Evolutionary conservation across 352 stramenopile genomes (phyloP), one percentile per base, ranked within the genome.

Genomic region (Lagenidium sp.): DNA sequence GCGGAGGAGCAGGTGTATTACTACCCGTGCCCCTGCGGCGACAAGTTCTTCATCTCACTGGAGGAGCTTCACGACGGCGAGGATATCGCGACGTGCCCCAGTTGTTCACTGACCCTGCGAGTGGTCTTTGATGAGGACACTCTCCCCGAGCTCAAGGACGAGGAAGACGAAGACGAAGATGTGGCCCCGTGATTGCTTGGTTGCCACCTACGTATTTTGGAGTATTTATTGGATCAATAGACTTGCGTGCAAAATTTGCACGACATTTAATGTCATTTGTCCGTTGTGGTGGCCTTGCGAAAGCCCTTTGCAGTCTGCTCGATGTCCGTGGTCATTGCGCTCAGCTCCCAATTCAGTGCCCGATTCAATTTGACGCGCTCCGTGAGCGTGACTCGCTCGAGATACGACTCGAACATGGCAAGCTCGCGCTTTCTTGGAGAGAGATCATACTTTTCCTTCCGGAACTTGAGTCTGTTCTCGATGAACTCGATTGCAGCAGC

Each of bases 11-110:
- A 95, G 52, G 77, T 88, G 39, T 99, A 98, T 60, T 97, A 91
- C 49, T 99, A 99, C 57, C 94, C 89, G 21, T 99, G 96, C 69
- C 96, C 96, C 5, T 99, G 96, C 57, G 96, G 96, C 16, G 96
- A 99, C 59, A 84, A 82, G 44, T 95, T 95, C 57, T 86, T 77
- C 57, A 92, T 93, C 55, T 66, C 77, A 21, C 57, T 95, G 22
- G 77, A 95, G 65, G 67, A 93, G 38, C 61, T 92, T 15, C 78
- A 81, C 60, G 91, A 98, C 57, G 95, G 95, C 40, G 95, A 99
- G 62, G 95, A 99, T 67, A 96, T 98, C 61, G 96, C 95, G 25
- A 89, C 87, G 13, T 98, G 94, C 63, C 86, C 86, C 6, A 98
- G 90, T 50, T 99, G 96, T 61, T 98, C 95, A 30, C 74, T 99